Evolutionary conservation across 2,329 filamentous ascomycete species (phyloP), one percentile per base, ranked within the genome.

Genomic region (Metarhizium brunneum): DNA sequence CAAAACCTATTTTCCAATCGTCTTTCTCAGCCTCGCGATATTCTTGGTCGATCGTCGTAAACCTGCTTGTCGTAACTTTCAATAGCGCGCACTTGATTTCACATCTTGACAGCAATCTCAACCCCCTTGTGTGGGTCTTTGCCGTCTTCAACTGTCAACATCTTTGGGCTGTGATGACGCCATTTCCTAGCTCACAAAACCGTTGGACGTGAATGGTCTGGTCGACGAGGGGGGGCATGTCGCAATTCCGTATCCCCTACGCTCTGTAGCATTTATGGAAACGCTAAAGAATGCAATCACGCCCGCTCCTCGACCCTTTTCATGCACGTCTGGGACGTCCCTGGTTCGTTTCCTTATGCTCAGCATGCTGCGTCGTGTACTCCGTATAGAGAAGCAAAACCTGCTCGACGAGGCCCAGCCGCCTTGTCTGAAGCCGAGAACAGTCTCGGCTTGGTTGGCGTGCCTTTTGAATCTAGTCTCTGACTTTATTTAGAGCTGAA

Each of bases 131-230:
- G 13, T 30, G 54, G 40, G 29, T 35, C 49, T 3, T 11, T 50
- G 11, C 4, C 13, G 4, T 29, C 35, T 40, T 25, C 25, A 10
- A 16, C 36, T 18, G n/a, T 14, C n/a, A 20, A 48, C 54, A 40
- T 52, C 29, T 45, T 51, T 42, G 42, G 53, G n/a, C 30, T 25
- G 18, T 35, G 50, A 53, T 56, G 32, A 52, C 43, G 54, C 54
- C 54, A 56, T 25, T 25, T 25, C 25, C 25, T 25, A 25, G 25
- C 25, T 25, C 25, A 25, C 25, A 25, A 25, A 25, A 25, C 4
- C 25, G 25, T 25, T 25, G 3, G 25, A 25, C 25, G 25, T 25
- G 25, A 25, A 25, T 25, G 25, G 25, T 25, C 25, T 25, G 25
- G 25, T 4, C 25, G 25, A 25, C 25, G 25, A 25, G 25, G 25